These are phyloP conservation scores for Diaporthe sp. DNA, from an alignment of 2,329 filamentous ascomycete genomes.

Conservation along the genomic window DNA sequence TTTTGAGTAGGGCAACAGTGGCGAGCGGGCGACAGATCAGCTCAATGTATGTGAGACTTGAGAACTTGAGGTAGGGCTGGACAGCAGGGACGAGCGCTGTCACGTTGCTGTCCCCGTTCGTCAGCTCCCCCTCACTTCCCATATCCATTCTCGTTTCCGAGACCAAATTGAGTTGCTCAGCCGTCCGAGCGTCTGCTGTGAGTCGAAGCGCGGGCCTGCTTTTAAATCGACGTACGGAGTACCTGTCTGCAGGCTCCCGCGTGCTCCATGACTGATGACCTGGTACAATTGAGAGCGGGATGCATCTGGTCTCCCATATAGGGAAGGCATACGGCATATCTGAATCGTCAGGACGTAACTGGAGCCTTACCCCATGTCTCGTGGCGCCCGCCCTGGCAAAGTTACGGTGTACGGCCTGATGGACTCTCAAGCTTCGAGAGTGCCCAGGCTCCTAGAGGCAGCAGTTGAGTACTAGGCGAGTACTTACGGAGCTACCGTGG, in stretches of 20 bases:
- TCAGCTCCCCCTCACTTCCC: slow-evolving; percentile 14
- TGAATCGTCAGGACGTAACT: slow-evolving; percentile 20
- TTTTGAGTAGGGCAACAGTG: background rate
- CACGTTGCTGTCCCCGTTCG: slow-evolving; percentile 6
- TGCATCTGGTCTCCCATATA: background rate
- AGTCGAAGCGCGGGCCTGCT: slow-evolving; percentile 33
- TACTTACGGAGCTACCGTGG: slow-evolving; percentile 33
- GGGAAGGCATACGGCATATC: slow-evolving; percentile 10
- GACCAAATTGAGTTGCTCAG: slow-evolving; percentile 17
- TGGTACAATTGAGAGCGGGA: background rate
- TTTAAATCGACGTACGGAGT: slow-evolving; percentile 27
- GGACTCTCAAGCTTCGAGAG: background rate
- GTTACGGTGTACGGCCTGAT: slow-evolving; percentile 27
- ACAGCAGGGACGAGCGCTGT: slow-evolving; percentile 28
- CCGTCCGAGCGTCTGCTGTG: slow-evolving; percentile 28
- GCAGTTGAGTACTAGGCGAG: slow-evolving; percentile 23
- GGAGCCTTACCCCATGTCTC: slow-evolving; percentile 9
- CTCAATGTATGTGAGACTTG: slow-evolving; percentile 9
- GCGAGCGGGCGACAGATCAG: slow-evolving; percentile 18
- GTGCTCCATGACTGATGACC: slow-evolving; percentile 16
- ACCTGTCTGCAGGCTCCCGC: slow-evolving; percentile 17
- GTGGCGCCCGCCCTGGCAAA: slow-evolving; percentile 11
- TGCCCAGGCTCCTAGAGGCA: background rate
- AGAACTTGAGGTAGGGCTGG: slow-evolving; percentile 20
- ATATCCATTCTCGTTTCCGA: slow-evolving; percentile 24